These are phyloP conservation scores for Clitopilus passeckerianus DNA, from an alignment of 768 basidiomycete species.

Conservation along the genomic window DNA sequence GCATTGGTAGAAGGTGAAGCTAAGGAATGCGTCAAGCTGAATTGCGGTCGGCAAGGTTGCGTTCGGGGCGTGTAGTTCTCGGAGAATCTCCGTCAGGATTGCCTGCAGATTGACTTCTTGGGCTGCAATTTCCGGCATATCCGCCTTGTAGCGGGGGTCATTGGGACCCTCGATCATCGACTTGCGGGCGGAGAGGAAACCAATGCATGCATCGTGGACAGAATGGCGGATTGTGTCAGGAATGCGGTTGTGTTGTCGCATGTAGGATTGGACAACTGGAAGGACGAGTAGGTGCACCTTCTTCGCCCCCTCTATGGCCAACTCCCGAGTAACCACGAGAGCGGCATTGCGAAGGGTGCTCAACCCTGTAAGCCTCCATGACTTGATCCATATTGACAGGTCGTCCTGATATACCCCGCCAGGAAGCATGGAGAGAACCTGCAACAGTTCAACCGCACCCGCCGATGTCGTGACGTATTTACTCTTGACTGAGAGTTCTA, in stretches of 20 bases:
- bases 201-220: slow-evolving; percentile 9
- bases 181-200: slow-evolving; percentile 9
- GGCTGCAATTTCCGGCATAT: neutral
- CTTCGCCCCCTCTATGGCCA: neutral
- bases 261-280: slow-evolving; percentile 16
- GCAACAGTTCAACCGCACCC: neutral
- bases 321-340: neutral
- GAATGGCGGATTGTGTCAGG: neutral
- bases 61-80: neutral
- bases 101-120: slow-evolving; percentile 12
- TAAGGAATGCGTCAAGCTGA: slow-evolving; percentile 11
- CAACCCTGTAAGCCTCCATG: neutral
- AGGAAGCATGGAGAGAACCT: neutral
- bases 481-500: neutral
- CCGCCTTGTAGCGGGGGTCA: slow-evolving; percentile 5
- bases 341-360: neutral
- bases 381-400: neutral
- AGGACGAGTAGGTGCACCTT: slow-evolving; percentile 5
- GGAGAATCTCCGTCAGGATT: slow-evolving; percentile 9
- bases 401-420: neutral
- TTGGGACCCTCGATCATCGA: slow-evolving; percentile 1
- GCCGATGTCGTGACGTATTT: neutral
- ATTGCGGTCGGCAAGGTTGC: neutral
- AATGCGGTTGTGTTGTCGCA: slow-evolving; percentile 8
- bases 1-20: slow-evolving; percentile 11